phyloP scores from a whole-genome alignment of 1,139 yeast species.

The Diutina siamensis region DNA sequence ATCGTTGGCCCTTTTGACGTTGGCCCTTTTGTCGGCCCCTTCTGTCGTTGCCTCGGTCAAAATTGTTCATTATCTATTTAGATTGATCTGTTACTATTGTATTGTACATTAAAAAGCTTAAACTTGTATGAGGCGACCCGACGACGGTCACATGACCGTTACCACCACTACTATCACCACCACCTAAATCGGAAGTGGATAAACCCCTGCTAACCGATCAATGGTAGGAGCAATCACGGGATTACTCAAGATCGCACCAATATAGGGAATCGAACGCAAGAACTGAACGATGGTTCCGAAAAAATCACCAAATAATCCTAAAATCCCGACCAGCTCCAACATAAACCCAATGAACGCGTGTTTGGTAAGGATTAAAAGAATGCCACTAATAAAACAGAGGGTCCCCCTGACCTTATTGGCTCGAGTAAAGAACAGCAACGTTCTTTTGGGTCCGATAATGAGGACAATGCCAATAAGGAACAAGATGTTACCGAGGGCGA shows the following conservation, averaged over 20 bases:
- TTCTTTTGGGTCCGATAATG: slow-evolving; percentile 81
- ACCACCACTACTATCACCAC: too few species aligned
- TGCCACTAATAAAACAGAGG: slow-evolving; percentile 64
- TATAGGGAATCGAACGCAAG: slow-evolving; percentile 73
- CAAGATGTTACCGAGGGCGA: slow-evolving; percentile 80
- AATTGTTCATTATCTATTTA: too few species aligned
- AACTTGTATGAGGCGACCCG: too few species aligned
- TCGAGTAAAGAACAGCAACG: slow-evolving; percentile 73
- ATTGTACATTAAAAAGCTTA: too few species aligned
- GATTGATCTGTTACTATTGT: too few species aligned
- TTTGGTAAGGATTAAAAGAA: slow-evolving; percentile 60
- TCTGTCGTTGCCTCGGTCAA: too few species aligned
- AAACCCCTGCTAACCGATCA: slow-evolving; percentile 35
- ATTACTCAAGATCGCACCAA: slow-evolving; percentile 76
- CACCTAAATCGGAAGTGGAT: slow-evolving; percentile 30
- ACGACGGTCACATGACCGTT: too few species aligned
- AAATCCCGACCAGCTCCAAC: slow-evolving; percentile 76
- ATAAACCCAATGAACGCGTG: slow-evolving; percentile 77
- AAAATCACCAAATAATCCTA: slow-evolving; percentile 85
- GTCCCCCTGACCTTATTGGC: slow-evolving; percentile 84
- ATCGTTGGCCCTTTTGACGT: too few species aligned
- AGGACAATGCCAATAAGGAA: slow-evolving; percentile 75
- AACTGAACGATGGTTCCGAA: slow-evolving; percentile 87
- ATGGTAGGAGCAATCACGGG: slow-evolving; percentile 73
- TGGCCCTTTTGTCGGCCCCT: too few species aligned